phyloP scores from a whole-genome alignment of 129 eudicot genomes.

The Pittosporum tobira region DNA sequence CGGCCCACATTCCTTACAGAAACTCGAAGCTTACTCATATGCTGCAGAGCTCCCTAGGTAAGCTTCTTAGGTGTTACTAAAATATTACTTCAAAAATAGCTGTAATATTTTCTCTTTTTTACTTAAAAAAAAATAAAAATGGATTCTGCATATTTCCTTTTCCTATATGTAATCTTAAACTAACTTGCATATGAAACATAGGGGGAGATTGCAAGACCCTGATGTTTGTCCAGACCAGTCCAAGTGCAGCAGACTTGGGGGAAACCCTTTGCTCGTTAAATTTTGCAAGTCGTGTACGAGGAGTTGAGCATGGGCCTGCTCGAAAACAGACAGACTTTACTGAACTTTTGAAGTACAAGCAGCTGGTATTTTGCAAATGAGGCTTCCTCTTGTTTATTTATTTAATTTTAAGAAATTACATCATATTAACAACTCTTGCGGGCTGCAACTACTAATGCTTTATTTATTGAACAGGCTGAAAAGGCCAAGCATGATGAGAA shows the following conservation, averaged over 20 bases:
- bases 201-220: conserved; percentile 98
- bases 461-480: conserved; percentile 18
- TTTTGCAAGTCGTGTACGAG: conserved; percentile 94
- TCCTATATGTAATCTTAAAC: too few species aligned
- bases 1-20: conserved; percentile 93
- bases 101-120: neutral
- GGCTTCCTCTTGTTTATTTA: too few species aligned
- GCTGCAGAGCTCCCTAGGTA: conserved; percentile 95
- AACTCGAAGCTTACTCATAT: conserved; percentile 96
- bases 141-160: too few species aligned
- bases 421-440: neutral
- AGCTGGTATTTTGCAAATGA: conserved; percentile 42
- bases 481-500: conserved; percentile 29
- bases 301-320: conserved; percentile 93
- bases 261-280: conserved; percentile 91
- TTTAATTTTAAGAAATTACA: neutral
- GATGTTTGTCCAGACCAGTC: conserved; percentile 95
- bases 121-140: too few species aligned
- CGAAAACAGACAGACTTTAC: conserved; percentile 69
- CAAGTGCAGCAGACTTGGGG: conserved; percentile 65
- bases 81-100: neutral
- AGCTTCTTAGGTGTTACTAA: conserved; percentile 12
- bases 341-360: conserved; percentile 87
- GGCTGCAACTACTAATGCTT: neutral
- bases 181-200: conserved; percentile 18